Percentiles rank a stretch among this genome's conserved stretches.
These are phyloP conservation scores for Eucalyptus camaldulensis DNA, from an alignment of 345 rosid species.

Conservation along the genomic window DNA sequence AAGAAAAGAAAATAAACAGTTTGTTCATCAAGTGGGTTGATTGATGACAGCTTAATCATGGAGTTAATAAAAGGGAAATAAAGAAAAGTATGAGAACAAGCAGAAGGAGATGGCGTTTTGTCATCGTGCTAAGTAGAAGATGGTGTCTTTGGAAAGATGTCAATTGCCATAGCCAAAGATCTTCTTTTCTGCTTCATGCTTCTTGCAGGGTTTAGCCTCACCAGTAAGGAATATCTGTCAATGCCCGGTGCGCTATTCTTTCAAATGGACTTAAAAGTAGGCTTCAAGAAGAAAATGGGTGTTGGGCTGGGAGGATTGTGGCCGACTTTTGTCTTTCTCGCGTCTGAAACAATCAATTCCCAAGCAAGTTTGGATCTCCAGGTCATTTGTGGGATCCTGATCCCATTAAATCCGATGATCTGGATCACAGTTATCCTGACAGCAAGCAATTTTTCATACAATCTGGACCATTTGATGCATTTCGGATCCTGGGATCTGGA, in stretches of 20 bases:
- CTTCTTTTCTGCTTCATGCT: background rate
- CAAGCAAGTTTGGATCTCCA: background rate
- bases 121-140: background rate
- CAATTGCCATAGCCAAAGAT: background rate
- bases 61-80: background rate
- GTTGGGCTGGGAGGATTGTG: background rate
- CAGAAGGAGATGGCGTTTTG: background rate
- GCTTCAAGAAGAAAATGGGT: background rate
- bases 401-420: background rate
- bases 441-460: background rate
- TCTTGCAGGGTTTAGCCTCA: background rate
- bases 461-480: background rate
- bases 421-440: background rate
- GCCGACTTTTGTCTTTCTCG: background rate
- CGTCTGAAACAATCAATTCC: background rate
- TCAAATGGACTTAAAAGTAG: background rate
- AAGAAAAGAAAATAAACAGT: background rate
- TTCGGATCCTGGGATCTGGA: background rate
- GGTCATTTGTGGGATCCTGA: background rate
- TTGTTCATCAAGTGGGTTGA: background rate
- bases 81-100: background rate
- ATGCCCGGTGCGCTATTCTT: background rate
- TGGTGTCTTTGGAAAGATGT: background rate
- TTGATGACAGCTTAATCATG: background rate
- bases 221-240: background rate